Conservation (phyloP, 345 rosid species). For the Syzygium jambos region DNA sequence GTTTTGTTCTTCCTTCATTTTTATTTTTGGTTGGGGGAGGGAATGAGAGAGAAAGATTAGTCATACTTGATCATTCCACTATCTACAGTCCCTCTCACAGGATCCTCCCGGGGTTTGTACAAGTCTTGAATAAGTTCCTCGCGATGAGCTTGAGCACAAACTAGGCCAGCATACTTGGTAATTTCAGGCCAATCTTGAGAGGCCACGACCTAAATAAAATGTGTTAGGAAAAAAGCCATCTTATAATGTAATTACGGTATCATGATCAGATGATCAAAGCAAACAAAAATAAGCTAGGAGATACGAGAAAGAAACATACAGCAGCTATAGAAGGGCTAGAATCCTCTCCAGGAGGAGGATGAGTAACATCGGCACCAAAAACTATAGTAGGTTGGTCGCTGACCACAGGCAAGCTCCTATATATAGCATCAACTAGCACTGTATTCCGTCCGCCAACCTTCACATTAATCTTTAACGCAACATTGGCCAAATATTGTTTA, state of each 20-base stretch:
- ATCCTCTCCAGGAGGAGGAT: slow-evolving; percentile 98
- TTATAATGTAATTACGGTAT: background rate
- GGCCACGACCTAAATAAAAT: slow-evolving; percentile 68
- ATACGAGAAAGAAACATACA: slow-evolving; percentile 26
- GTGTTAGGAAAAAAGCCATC: background rate
- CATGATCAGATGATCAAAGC: background rate
- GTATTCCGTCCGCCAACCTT: slow-evolving; percentile 97
- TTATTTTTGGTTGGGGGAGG: background rate
- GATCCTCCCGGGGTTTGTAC: slow-evolving; percentile 82
- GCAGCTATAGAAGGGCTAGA: slow-evolving; percentile 97
- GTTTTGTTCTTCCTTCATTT: background rate
- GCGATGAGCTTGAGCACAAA: slow-evolving; percentile 93
- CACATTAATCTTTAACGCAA: slow-evolving; percentile 82
- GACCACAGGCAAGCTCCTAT: slow-evolving; percentile 82
- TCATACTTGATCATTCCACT: slow-evolving; percentile 95
- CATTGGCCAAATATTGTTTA: slow-evolving; percentile 84
- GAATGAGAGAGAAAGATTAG: background rate
- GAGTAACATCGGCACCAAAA: slow-evolving; percentile 97
- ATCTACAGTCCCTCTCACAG: slow-evolving; percentile 67
- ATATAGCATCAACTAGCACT: slow-evolving; percentile 85
- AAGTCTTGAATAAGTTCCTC: slow-evolving; percentile 94
- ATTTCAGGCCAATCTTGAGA: slow-evolving; percentile 99
- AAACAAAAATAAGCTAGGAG: background rate
- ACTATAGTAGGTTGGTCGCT: slow-evolving; percentile 85
- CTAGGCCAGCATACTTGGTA: slow-evolving; percentile 90